Percentiles rank a stretch among this genome's conserved stretches.
These are phyloP conservation scores for Aspergillus taichungensis DNA, from an alignment of 495 filamentous ascomycete genomes.

Conservation along the genomic window DNA sequence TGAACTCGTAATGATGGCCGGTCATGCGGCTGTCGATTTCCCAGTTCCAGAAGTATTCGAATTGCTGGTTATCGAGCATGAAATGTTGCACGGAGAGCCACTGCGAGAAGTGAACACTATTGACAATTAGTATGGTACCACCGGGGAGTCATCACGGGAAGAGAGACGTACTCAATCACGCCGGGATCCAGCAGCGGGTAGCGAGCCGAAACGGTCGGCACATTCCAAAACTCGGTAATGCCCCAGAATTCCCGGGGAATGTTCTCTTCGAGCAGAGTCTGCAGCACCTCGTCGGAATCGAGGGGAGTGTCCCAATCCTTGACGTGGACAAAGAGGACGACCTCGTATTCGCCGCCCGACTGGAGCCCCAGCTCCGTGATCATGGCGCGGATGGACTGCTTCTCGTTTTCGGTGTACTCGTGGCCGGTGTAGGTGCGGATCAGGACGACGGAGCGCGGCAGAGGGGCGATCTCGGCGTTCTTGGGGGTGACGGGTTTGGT, in stretches of 20 bases:
- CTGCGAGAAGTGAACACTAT: no score
- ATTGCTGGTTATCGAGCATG: conserved; percentile 52
- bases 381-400: conserved; percentile 57
- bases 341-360: conserved; percentile 65
- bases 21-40: conserved; percentile 60
- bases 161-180: no score
- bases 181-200: no score
- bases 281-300: no score
- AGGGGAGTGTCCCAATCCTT: conserved; percentile 38
- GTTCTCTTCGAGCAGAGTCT: no score
- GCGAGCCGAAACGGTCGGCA: no score
- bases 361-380: conserved; percentile 60
- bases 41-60: conserved; percentile 66
- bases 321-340: conserved; percentile 63
- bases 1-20: conserved; percentile 57
- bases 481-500: no score
- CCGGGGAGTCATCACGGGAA: no score
- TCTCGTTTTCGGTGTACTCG: conserved; percentile 58
- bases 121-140: no score
- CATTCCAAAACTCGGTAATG: no score
- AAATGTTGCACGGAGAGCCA: no score
- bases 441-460: conserved; percentile 54
- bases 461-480: not conserved
- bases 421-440: conserved; percentile 61
- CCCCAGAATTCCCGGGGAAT: no score